Conservation (phyloP, 129 eudicot species). For the Flaveria ramosissima region DNA sequence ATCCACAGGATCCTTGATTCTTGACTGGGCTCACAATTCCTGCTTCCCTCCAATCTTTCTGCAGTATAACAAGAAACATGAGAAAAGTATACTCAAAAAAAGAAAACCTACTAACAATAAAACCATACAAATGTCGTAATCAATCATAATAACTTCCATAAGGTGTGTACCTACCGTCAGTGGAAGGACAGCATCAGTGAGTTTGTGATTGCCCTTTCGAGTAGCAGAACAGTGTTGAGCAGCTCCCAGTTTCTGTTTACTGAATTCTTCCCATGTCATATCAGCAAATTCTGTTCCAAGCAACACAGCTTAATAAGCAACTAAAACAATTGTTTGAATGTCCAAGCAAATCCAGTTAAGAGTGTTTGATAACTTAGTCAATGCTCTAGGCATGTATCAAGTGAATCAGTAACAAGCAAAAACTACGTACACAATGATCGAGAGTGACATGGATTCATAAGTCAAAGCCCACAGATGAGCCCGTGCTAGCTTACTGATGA, state of each 20-base stretch:
- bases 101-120: background rate
- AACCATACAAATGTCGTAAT: background rate
- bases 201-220: conserved; percentile 54
- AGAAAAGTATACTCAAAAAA: background rate
- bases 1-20: conserved; percentile 89
- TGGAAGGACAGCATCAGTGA: conserved; percentile 69
- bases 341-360: background rate
- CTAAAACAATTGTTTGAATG: too few species aligned
- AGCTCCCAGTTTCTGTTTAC: conserved; percentile 68
- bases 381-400: background rate
- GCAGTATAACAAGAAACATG: conserved; percentile 24
- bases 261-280: conserved; percentile 93
- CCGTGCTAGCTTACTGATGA: background rate
- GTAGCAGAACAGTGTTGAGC: conserved; percentile 98
- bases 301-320: background rate
- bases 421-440: background rate
- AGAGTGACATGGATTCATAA: background rate
- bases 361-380: background rate
- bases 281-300: conserved; percentile 58
- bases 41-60: conserved; percentile 94
- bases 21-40: conserved; percentile 94
- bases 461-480: background rate
- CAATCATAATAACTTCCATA: background rate
- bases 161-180: conserved; percentile 36
- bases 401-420: conserved; percentile 6